phyloP scores from a whole-genome alignment of 148 eudicot genomes.

The Spergularia bocconei region DNA sequence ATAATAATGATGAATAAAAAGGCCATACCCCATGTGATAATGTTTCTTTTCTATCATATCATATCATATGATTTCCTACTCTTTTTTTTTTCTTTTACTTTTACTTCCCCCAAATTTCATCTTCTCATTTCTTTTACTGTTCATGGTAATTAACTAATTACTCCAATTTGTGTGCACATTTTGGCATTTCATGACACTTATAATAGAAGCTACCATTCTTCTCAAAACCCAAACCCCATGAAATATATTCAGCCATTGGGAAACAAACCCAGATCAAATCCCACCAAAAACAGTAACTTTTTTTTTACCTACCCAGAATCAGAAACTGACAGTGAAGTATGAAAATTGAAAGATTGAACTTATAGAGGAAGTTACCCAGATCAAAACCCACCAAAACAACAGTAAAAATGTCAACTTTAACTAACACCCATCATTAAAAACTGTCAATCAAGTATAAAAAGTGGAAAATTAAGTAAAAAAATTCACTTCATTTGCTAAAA shows the following conservation, averaged over 20 bases:
- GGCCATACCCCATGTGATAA: constrained; percentile 36
- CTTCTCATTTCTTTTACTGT: constrained; percentile 18
- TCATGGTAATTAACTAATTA: background rate
- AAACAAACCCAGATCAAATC: constrained; percentile 26
- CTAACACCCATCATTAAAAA: no score
- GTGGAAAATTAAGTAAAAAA: no score
- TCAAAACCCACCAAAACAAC: no score
- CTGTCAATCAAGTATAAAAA: no score
- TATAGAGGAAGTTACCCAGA: background rate
- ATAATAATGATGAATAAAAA: constrained; percentile 1
- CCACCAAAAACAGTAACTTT: background rate
- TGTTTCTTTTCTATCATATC: constrained; percentile 27
- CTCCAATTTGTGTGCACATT: constrained; percentile 8
- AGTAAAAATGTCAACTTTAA: no score
- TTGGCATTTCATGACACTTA: constrained; percentile 22
- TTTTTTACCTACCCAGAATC: no score
- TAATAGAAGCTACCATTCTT: constrained; percentile 25
- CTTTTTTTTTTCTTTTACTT: background rate
- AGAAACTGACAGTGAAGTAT: background rate
- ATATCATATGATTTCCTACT: constrained; percentile 28
- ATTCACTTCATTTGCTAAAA: background rate
- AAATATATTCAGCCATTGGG: constrained; percentile 17
- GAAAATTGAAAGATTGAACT: background rate
- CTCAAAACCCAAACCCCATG: constrained; percentile 19
- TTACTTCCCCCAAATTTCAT: background rate